Conservation (phyloP, 129 eudicot species). For the Pittosporum tobira region DNA sequence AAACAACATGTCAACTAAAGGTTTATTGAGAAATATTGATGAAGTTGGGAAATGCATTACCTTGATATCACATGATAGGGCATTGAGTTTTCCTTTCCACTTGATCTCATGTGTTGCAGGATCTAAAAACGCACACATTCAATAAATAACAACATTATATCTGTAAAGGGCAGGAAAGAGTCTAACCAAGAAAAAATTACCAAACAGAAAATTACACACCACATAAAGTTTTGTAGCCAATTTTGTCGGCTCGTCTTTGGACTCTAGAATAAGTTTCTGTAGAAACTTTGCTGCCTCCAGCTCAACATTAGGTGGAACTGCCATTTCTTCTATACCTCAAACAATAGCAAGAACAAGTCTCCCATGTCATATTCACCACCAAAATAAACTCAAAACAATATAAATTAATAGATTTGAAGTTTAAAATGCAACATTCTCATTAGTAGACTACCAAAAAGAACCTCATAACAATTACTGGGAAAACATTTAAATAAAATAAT, state of each 20-base stretch:
- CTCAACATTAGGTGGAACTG: constrained; percentile 79
- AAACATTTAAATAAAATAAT: no score
- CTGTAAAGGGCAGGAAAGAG: not conserved
- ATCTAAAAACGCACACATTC: constrained; percentile 39
- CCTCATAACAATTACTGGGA: no score
- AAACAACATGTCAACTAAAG: not conserved
- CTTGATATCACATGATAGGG: constrained; percentile 98
- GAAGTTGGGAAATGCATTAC: constrained; percentile 27
- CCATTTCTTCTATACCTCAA: constrained; percentile 35
- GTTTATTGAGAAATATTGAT: not conserved
- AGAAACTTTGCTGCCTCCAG: constrained; percentile 94
- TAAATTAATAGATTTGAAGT: no score
- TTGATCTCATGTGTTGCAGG: constrained; percentile 93
- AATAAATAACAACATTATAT: constrained; percentile 2
- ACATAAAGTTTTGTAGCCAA: constrained; percentile 98
- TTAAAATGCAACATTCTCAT: no score
- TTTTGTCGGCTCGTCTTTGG: constrained; percentile 89
- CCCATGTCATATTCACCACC: not conserved
- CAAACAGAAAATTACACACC: constrained; percentile 30
- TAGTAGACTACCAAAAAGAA: no score
- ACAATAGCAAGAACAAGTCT: not conserved
- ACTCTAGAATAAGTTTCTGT: constrained; percentile 94
- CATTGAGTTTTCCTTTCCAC: constrained; percentile 96
- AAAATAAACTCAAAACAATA: not conserved
- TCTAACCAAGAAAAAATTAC: not conserved